phyloP scores from a whole-genome alignment of 2,329 filamentous ascomycete genomes.

The Colletotrichum sansevieriae region DNA sequence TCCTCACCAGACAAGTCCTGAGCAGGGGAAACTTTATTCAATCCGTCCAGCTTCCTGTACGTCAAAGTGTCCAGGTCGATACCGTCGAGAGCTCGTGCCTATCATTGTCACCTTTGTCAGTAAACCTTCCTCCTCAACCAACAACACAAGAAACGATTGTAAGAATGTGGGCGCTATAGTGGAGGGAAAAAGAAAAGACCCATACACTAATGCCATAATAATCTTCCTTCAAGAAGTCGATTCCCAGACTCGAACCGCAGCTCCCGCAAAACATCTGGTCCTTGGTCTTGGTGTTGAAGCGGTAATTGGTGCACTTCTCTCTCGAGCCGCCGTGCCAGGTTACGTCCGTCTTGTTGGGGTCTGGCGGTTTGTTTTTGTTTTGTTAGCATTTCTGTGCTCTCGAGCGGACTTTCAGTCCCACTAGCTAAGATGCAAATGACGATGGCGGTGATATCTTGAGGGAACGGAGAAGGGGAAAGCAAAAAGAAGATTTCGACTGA shows the following conservation, averaged over 20 bases:
- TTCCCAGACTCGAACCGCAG: constrained; percentile 61
- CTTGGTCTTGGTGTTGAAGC: constrained; percentile 61
- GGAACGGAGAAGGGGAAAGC: not conserved
- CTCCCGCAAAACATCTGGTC: constrained; percentile 64
- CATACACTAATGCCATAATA: constrained; percentile 61
- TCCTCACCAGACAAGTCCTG: constrained; percentile 54
- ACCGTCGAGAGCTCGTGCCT: constrained; percentile 56
- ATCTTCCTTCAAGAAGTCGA: constrained; percentile 55
- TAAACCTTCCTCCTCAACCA: too few species aligned
- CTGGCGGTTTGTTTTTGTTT: constrained; percentile 43
- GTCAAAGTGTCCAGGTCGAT: constrained; percentile 56
- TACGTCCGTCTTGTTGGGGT: constrained; percentile 55
- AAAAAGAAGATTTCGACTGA: constrained; percentile 45
- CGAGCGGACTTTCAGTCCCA: not conserved
- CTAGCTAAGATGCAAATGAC: too few species aligned
- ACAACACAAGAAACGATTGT: too few species aligned
- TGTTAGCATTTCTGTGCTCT: not conserved
- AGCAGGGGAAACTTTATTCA: constrained; percentile 49
- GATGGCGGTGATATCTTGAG: not conserved
- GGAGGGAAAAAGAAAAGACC: constrained; percentile 2
- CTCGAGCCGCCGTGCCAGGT: constrained; percentile 58
- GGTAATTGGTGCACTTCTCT: constrained; percentile 52
- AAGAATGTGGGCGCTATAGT: too few species aligned
- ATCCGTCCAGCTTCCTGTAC: constrained; percentile 54
- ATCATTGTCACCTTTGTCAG: not conserved